Base-by-base conservation (phyloP, 2,329 filamentous ascomycete genomes). In the Ceratocystis papillata region DNA sequence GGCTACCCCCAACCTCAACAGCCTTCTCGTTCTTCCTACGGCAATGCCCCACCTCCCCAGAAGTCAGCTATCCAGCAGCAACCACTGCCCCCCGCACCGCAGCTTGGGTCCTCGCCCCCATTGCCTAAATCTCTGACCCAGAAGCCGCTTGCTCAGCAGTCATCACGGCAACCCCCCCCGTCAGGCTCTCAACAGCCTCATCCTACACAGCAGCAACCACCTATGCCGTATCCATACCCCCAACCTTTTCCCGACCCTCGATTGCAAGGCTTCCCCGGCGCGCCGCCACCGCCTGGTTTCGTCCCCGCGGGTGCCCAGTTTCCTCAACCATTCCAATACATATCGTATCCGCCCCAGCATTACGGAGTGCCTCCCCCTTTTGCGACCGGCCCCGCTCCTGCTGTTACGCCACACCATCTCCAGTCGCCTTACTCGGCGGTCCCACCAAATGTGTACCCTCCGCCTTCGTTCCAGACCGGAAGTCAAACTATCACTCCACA, bases 141-240 rank as follows among this genome's bases (percentile, higher is more conserved):
- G 41, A 59, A 10, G n/a, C 25, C 41, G 22, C 37, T 28, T 22
- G 57, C 66, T 63, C 69, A 67, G 30, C 63, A 65, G 15, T 64
- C 67, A 33, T 70, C 70, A 65, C 64, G 33, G 20, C 59, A 55
- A 37, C 57, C 57, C 30, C 61, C 50, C 20, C 57, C 41, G 55
- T 17, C 62, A 44, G 41, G 41, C 60, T 12, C 46, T 15, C 37
- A 33, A 41, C 37, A 28, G 15, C 4, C 50, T 22, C 48, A 45
- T 20, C 33, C 30, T 25, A 55, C 50, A 53, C 68, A 66, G 41
- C 63, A 67, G 41, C 68, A 66, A 48, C 69, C 63, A 7, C 65
- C 67, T 45, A 37, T 62, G 59, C 69, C 67, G 30, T 63, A 69
- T 30, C 68, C 70, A 33, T 70, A 70, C 33, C 65, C 62, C 15